A percentile compares a stretch with the other conserved stretches of the same genome.
These are phyloP conservation scores for Flaveria linearis DNA, from an alignment of 129 eudicot genomes.

Conservation along the genomic window DNA sequence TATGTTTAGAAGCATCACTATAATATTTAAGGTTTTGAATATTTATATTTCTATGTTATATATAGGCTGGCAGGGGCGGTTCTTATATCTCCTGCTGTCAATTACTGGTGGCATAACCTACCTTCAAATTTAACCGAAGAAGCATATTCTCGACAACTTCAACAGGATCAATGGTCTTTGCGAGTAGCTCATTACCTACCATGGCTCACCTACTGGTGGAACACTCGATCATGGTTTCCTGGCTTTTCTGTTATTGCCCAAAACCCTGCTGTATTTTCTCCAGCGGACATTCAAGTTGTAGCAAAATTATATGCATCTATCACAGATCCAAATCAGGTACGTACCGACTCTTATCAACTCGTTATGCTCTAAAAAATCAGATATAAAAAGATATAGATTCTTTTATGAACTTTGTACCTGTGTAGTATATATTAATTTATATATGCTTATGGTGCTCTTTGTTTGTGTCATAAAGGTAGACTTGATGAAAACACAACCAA, in stretches of 20 bases:
- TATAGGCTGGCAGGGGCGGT: constrained; percentile 8
- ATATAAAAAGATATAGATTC: too few relatives aligned
- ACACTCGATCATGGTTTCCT: constrained; percentile 58
- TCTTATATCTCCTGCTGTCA: constrained; percentile 60
- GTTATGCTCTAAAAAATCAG: too few relatives aligned
- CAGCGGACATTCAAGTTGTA: constrained; percentile 35
- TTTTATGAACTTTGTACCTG: too few relatives aligned
- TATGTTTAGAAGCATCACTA: too few relatives aligned
- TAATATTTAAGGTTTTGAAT: too few relatives aligned
- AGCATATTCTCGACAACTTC: constrained; percentile 44
- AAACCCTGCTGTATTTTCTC: constrained; percentile 35
- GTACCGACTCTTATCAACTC: neutral
- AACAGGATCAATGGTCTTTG: constrained; percentile 57
- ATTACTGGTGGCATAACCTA: constrained; percentile 64
- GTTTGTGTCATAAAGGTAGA: neutral
- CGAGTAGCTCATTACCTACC: constrained; percentile 60
- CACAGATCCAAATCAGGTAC: neutral
- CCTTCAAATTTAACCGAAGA: constrained; percentile 49
- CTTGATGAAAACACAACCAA: constrained; percentile 18
- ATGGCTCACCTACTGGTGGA: constrained; percentile 74
- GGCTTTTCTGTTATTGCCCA: constrained; percentile 24
- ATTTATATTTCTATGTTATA: too few relatives aligned
- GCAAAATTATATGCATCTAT: neutral
- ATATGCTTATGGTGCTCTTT: neutral
- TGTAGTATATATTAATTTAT: too few relatives aligned